Evolutionary conservation across 2,329 filamentous ascomycete species (phyloP), one percentile per base, ranked within the genome.

Genomic region (Aspergillus japonicus): DNA sequence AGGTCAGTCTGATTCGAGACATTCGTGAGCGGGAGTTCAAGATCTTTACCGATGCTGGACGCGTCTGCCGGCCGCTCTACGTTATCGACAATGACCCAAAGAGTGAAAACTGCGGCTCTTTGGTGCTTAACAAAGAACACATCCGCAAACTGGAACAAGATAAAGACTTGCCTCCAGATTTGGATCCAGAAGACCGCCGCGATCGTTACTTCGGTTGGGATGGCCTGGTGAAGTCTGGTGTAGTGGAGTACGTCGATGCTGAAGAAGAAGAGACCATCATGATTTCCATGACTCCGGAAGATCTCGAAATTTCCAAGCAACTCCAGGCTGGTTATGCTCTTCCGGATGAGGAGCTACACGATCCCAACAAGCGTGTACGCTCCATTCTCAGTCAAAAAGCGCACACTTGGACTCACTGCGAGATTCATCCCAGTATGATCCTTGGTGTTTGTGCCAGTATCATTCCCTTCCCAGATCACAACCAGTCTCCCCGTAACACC

Each of bases 381-480:
- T 93, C 92, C 0, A 89, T 89, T 70, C 87, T 95, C 47, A 97
- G 96, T 70, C 88, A 90, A 23, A 90, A 89, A 5, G 92, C 94
- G 16, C 91, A 96, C 77, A 92, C 89, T 71, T 98, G 94, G 83
- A 99, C 95, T 0, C 96, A 99, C 76, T 99, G 96, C 77, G 95
- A 99, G 79, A 98, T 99, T 75, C 96, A 99, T 71, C 96, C 95
- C 21, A 96, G 92, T 78, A 99, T 99, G 95, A 95, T 99, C 75
- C 81, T 99, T 57, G 95, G 95, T 73, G 96, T 99, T 65, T 99
- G 96, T 74, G 95, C 95, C 70, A 97, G 93, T 80, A 99, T 99
- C 77, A 99, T 99, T 82, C 95, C 95, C 0, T 99, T 99, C 87
- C 95, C 96, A 1, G 95, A 99, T 80, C 95, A 99, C 81, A 99